Evolutionary conservation across 1,139 yeast genomes (phyloP), one percentile per base, ranked within the genome.

Genomic region (Debaryomyces fabryi): DNA sequence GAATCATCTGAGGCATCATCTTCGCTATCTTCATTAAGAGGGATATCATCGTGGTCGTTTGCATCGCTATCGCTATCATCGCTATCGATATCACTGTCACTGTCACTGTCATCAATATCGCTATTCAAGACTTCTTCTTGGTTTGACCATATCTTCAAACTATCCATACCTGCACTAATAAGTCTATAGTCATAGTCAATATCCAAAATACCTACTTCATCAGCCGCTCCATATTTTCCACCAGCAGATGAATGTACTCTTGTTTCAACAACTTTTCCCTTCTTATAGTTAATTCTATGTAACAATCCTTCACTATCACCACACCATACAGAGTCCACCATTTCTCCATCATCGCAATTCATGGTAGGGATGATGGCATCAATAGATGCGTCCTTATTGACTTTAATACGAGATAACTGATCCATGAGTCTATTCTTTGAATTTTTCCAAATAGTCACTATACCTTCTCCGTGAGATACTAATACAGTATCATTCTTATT

Each of bases 371-470:
- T 74, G 1, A 92, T 70, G 20, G 88, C 78, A 63, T 92, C 98
- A 16, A 92, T 80, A 16, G 95, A 86, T 32, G 89, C 93, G 36
- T 82, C 84, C 51, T 79, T 82, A 44, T 83, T 77, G 7, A 92
- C 76, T 52, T 85, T 83, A 16, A 92, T 80, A 49, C 98, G 75
- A n/a, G 88, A 80, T 46, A 90, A 76, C 65, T 91, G 97, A 65
- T 92, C 98, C 54, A 74, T 77, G 58, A 86, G 78, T 45, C 76
- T 77, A 60, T 86, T 87, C 62, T 81, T 81, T 37, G 81, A 75
- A 38, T 86, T 82, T 56, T 82, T 84, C 99, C 98, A 93, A n/a
- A 88, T 74, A 0, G 98, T 90, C 6, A 90, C 78, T n/a, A 90
- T 81, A 2, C 98, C 98, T 63, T 88, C 96, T 3, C 96, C 92